Evolutionary conservation across 164 flowering plant genomes (phyloP).

Genomic region (Akebia trifoliata): DNA sequence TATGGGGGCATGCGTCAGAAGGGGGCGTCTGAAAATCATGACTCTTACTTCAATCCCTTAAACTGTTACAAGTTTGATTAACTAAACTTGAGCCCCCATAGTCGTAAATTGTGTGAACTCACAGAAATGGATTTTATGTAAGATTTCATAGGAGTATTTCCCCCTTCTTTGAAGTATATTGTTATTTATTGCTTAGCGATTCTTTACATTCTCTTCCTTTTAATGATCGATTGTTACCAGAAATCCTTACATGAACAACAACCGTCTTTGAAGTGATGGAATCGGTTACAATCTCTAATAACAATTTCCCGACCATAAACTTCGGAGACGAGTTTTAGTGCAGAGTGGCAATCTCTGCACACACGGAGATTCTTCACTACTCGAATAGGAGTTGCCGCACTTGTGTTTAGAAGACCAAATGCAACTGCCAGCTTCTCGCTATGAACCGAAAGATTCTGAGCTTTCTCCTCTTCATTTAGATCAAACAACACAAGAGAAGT

Average conservation of each 20-base stretch:
- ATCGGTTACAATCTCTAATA: conserved; percentile 22
- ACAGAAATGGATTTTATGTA: neutral
- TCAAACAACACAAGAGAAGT: conserved; percentile 26
- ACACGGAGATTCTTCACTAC: conserved; percentile 27
- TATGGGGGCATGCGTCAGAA: too few relatives aligned
- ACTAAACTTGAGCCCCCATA: neutral
- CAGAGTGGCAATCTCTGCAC: conserved; percentile 21
- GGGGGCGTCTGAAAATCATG: too few relatives aligned
- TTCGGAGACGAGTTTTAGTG: conserved; percentile 21
- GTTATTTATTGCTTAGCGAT: neutral
- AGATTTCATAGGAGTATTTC: neutral
- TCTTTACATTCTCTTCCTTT: neutral
- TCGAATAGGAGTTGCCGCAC: conserved; percentile 12
- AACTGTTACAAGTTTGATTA: too few relatives aligned
- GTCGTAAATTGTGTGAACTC: neutral
- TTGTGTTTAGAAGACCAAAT: conserved; percentile 19
- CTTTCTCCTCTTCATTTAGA: conserved; percentile 28
- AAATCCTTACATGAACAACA: conserved; percentile 24
- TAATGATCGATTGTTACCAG: conserved; percentile 16
- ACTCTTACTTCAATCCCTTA: too few relatives aligned
- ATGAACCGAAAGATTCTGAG: conserved; percentile 23
- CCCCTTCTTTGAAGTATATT: neutral
- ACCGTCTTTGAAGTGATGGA: conserved; percentile 26
- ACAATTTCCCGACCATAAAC: conserved; percentile 17
- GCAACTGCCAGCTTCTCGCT: conserved; percentile 27